Evolutionary conservation across 2,329 filamentous ascomycete species (phyloP).

Genomic region (Venturia pyrina): DNA sequence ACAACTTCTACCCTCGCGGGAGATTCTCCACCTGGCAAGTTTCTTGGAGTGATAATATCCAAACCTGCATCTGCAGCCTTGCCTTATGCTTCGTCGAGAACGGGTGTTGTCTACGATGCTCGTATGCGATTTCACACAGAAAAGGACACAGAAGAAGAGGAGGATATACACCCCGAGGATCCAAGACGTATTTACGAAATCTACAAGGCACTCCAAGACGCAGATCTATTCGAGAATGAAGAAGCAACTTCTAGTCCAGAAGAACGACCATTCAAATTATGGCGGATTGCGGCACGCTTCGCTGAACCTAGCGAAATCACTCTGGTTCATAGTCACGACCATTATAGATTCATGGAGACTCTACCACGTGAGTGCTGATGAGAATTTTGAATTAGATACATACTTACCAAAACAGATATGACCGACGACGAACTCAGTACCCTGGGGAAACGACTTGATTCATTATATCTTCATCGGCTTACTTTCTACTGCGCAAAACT

Average conservation of each 20-base stretch:
- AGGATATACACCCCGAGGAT: constrained; percentile 87
- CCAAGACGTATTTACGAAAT: constrained; percentile 87
- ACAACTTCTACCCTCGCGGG: background rate
- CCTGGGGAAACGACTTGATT: constrained; percentile 45
- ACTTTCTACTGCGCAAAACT: constrained; percentile 74
- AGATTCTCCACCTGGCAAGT: background rate
- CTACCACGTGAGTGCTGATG: constrained; percentile 32
- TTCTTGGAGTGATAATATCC: constrained; percentile 10
- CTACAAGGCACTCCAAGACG: constrained; percentile 75
- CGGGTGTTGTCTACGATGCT: constrained; percentile 63
- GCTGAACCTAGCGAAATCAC: constrained; percentile 74
- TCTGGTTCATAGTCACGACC: constrained; percentile 64
- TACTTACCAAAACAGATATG: constrained; percentile 29
- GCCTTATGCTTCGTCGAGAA: constrained; percentile 28
- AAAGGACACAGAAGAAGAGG: constrained; percentile 38
- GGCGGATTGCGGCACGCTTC: constrained; percentile 64
- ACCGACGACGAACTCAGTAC: constrained; percentile 53
- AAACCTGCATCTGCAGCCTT: constrained; percentile 15
- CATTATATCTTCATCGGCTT: constrained; percentile 56
- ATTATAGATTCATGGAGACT: constrained; percentile 67
- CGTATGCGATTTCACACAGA: constrained; percentile 95
- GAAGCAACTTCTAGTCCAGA: constrained; percentile 56
- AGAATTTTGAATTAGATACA: background rate
- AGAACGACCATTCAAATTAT: constrained; percentile 35
- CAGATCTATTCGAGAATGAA: constrained; percentile 20